A percentile compares a stretch with the other conserved stretches of the same genome.
Conservation (phyloP, 1,139 yeast genomes). For the Spencermartinsiella ligniputridi region DNA sequence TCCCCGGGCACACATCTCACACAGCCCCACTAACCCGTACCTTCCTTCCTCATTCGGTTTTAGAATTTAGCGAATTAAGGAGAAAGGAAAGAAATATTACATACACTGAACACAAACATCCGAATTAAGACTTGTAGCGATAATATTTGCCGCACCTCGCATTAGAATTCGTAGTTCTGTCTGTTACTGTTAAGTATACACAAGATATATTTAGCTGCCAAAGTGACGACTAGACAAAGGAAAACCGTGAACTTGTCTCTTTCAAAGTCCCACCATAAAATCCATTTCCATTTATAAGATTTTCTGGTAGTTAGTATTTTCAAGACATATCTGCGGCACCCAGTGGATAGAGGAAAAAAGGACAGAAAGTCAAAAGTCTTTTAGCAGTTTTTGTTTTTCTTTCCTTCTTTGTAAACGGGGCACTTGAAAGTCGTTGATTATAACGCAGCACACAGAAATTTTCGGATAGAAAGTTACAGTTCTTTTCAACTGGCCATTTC, state of each 20-base stretch:
- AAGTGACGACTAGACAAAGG: no score
- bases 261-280: background rate
- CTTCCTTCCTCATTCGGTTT: background rate
- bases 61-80: background rate
- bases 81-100: background rate
- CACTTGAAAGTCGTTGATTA: no score
- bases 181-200: background rate
- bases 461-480: background rate
- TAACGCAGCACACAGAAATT: no score
- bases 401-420: no score
- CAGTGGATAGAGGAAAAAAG: background rate
- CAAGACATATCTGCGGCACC: background rate
- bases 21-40: background rate
- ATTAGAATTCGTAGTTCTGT: background rate
- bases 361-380: no score
- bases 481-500: background rate
- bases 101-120: background rate
- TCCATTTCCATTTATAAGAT: background rate
- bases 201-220: background rate
- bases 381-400: background rate
- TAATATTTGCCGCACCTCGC: background rate
- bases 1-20: no score
- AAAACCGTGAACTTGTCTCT: background rate
- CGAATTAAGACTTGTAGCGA: background rate
- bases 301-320: background rate